These are phyloP conservation scores for Podaxis rugospora DNA, from an alignment of 768 basidiomycete species.

Conservation along the genomic window DNA sequence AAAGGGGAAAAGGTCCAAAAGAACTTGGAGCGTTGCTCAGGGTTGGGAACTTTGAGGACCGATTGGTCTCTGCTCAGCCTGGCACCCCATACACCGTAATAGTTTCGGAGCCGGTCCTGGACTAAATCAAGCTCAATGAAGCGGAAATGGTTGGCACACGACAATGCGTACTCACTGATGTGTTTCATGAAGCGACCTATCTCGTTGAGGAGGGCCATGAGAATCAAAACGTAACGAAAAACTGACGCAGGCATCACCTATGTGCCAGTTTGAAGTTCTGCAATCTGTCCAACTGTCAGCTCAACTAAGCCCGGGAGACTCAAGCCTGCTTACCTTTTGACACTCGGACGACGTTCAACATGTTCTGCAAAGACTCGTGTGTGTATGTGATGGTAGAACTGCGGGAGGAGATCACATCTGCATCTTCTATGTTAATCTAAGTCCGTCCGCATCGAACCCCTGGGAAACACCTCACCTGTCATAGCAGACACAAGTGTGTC, in stretches of 20 bases:
- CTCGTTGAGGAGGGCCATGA: background rate
- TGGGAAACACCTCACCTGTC: background rate
- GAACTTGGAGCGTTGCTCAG: background rate
- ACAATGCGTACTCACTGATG: background rate
- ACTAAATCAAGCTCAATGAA: background rate
- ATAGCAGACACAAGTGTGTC: background rate
- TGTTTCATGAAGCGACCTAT: constrained; percentile 3
- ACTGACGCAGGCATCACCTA: background rate
- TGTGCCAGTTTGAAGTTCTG: constrained; percentile 8
- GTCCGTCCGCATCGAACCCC: background rate
- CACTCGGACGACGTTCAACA: background rate
- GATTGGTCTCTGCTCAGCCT: background rate
- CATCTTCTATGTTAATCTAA: no score
- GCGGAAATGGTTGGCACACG: background rate
- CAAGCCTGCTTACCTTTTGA: background rate
- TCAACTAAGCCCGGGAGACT: background rate
- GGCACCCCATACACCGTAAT: background rate
- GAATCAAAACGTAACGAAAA: background rate
- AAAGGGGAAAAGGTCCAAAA: background rate
- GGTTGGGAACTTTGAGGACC: background rate
- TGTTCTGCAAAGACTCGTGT: background rate
- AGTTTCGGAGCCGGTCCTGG: constrained; percentile 1
- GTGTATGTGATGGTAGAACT: background rate
- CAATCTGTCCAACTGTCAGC: background rate
- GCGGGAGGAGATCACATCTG: background rate